Base-by-base conservation (phyloP, 169 alveolate genomes). In the Plasmodium reichenowi region DNA sequence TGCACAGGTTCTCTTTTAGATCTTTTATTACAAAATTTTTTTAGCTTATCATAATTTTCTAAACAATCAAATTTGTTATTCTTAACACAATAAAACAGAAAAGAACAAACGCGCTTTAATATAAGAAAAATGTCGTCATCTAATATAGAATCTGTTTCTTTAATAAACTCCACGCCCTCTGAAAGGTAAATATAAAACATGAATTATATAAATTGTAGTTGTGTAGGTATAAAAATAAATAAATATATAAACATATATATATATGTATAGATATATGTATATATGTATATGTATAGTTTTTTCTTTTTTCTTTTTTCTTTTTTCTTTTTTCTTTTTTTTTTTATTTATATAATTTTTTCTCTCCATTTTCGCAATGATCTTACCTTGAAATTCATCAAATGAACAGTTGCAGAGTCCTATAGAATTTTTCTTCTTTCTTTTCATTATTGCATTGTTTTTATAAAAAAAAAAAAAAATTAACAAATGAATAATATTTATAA, bases 81-180 rank as follows among this genome's bases (percentile, higher is more conserved):
- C 68, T 78, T 78, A 13, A 78, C 75, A 47, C 89, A 78, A 47
- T 64, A 78, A 70, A 88, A 94, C 29, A 92, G 74, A 64, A 89
- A 94, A 10, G 96, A 92, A 26, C 93, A 92, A 12, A 94, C 94
- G 73, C 89, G 83, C 74, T 90, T 92, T 17, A 94, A 80, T 58
- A 89, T 93, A 29, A 43, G n/a, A 54, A 94, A 94, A 20, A 94
- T 94, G 8, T 93, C 91, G 13, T 92, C 95, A 64, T 94, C 96
- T 90, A 94, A 80, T 32, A 94, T 94, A 13, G 96, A 95, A 72
- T 94, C 96, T 26, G 89, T 59, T 43, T 78, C 78, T n/a, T 59
- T 78, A n/a, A 78, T 72, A 60, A 78, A 78, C 43, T 78, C 78
- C 22, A 78, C 43, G 2, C 74, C 89, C 59, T 47, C 89, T 78